A percentile compares a stretch with the other conserved stretches of the same genome.
phyloP scores from a whole-genome alignment of 257 asterid species.

The Solanum pinnatisectum region DNA sequence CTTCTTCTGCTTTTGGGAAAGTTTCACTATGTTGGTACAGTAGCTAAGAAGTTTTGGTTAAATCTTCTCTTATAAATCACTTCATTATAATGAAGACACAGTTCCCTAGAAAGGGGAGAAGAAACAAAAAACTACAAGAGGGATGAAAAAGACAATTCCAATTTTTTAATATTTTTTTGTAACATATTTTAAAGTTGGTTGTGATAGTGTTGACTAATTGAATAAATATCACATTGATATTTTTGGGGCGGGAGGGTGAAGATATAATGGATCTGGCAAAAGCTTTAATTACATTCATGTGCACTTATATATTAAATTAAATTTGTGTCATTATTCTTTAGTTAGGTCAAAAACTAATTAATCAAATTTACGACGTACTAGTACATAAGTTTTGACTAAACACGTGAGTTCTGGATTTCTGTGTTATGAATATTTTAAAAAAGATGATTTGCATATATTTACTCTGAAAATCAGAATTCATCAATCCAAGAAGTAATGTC shows the following conservation, averaged over 20 bases:
- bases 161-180: too few relatives aligned
- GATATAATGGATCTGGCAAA: neutral
- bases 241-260: neutral
- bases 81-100: neutral
- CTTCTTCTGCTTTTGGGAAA: slow-evolving; percentile 1
- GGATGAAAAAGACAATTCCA: neutral
- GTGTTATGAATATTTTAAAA: neutral
- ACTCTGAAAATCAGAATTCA: neutral
- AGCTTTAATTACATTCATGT: neutral
- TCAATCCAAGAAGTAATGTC: neutral
- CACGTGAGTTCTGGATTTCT: neutral
- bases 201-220: neutral
- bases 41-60: neutral
- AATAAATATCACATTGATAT: neutral
- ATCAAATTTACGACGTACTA: neutral
- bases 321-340: neutral
- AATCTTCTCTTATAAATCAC: neutral
- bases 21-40: neutral
- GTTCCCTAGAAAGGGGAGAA: neutral
- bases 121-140: neutral
- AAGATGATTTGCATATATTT: neutral
- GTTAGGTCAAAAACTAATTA: neutral
- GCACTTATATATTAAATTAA: neutral
- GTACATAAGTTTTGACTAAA: neutral
- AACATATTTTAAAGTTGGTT: neutral